Evolutionary conservation across 2,329 filamentous ascomycete species (phyloP).

Genomic region (Fusarium armeniacum): DNA sequence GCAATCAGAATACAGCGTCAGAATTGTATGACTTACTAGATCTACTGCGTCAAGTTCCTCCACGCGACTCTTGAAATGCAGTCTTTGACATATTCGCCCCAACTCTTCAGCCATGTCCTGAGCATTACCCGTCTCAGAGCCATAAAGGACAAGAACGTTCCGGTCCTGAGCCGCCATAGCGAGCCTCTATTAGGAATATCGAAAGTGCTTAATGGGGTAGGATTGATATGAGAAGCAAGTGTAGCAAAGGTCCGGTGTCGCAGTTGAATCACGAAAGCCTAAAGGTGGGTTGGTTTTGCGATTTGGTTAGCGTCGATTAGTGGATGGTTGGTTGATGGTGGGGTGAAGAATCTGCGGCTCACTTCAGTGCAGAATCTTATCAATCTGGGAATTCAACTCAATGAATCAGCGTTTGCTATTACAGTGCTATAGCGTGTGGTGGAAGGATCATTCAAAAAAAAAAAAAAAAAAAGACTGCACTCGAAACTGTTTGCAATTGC

Average conservation of each 20-base stretch:
- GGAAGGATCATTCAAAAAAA: not conserved
- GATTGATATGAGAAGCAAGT: not conserved
- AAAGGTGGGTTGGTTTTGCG: conserved; percentile 25
- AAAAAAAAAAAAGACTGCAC: not conserved
- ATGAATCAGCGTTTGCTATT: conserved; percentile 23
- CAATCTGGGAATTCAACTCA: conserved; percentile 35
- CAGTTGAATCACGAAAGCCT: conserved; percentile 20
- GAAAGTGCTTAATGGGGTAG: not conserved
- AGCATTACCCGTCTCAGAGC: conserved; percentile 94
- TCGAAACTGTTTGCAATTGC: not conserved
- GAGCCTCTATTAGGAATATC: not conserved
- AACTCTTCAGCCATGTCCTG: conserved; percentile 92
- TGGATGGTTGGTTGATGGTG: conserved; percentile 41
- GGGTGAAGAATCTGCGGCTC: conserved; percentile 32
- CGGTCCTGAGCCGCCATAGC: conserved; percentile 53
- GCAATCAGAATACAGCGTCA: not conserved
- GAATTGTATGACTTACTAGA: conserved; percentile 69
- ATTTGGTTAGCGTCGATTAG: conserved; percentile 42
- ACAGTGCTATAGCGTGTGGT: not conserved
- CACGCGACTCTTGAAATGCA: conserved; percentile 83
- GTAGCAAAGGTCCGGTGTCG: conserved; percentile 19
- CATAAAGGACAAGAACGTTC: conserved; percentile 82
- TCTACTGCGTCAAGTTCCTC: conserved; percentile 82
- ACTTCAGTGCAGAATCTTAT: conserved; percentile 35
- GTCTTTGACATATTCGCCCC: conserved; percentile 77